A percentile compares a stretch with the other conserved stretches of the same genome.
Conservation (phyloP, 2,329 filamentous ascomycete species). For the Curvularia spicifera region DNA sequence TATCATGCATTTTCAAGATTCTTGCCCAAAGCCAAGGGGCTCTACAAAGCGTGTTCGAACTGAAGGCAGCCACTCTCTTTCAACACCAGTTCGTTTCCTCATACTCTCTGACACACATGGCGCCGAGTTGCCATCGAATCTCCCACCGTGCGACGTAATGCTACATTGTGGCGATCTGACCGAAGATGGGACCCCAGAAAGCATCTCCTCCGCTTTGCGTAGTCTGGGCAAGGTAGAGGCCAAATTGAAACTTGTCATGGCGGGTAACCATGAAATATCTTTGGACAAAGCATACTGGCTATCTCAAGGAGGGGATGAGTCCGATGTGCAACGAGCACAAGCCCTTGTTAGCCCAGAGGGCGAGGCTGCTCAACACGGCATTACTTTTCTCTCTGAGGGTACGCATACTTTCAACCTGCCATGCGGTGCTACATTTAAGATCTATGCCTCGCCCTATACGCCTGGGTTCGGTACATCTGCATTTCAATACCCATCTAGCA, state of each 20-base stretch:
- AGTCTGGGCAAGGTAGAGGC: constrained; percentile 57
- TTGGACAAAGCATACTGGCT: constrained; percentile 54
- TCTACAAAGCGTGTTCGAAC: not conserved
- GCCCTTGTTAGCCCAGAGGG: constrained; percentile 46
- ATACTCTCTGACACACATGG: constrained; percentile 53
- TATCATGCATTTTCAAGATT: not conserved
- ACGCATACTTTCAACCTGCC: constrained; percentile 54
- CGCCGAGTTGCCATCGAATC: constrained; percentile 35
- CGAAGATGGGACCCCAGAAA: constrained; percentile 53
- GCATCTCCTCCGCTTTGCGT: constrained; percentile 55
- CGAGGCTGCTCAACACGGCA: constrained; percentile 52
- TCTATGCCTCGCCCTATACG: constrained; percentile 61
- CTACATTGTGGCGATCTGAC: constrained; percentile 66
- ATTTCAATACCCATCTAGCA: constrained; percentile 57
- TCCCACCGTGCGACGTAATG: constrained; percentile 60
- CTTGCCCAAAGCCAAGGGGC: not conserved
- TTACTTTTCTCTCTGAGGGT: constrained; percentile 62
- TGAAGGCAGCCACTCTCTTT: constrained; percentile 1
- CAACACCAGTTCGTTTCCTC: constrained; percentile 36
- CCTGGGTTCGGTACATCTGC: constrained; percentile 61
- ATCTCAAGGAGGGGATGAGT: constrained; percentile 38
- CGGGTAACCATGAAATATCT: constrained; percentile 67
- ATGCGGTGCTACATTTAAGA: constrained; percentile 56
- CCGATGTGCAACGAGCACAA: constrained; percentile 14
- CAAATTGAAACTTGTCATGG: constrained; percentile 65